Percentiles rank a stretch among this genome's conserved stretches.
These are phyloP conservation scores for Sarocladium brachiariae DNA, from an alignment of 2,329 filamentous ascomycete genomes.

Conservation along the genomic window DNA sequence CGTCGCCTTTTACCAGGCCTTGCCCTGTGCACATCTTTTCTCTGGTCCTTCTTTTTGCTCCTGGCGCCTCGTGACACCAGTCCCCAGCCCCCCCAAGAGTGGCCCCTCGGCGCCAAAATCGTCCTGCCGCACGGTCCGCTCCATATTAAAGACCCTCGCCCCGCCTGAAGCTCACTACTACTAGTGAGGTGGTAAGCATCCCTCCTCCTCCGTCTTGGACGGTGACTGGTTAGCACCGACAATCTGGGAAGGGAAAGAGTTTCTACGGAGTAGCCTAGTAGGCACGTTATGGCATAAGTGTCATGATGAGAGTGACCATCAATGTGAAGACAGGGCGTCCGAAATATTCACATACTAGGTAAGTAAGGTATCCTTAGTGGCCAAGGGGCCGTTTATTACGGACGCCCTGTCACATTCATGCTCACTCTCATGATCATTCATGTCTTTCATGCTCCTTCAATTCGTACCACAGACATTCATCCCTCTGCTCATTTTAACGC, in stretches of 20 bases:
- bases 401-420: background rate
- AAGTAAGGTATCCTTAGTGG: too few relatives aligned
- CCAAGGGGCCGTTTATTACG: too few relatives aligned
- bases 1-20: background rate
- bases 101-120: too few relatives aligned
- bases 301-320: too few relatives aligned
- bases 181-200: too few relatives aligned
- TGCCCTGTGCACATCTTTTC: background rate
- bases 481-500: background rate
- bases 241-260: too few relatives aligned
- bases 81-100: background rate
- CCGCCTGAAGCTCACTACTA: background rate
- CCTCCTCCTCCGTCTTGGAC: background rate
- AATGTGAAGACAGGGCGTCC: too few relatives aligned
- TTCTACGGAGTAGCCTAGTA: background rate
- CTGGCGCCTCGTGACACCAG: background rate
- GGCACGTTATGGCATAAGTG: too few relatives aligned
- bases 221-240: background rate
- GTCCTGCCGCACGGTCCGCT: conserved; percentile 6
- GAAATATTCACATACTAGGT: too few relatives aligned
- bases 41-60: background rate
- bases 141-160: background rate
- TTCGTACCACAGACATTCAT: background rate
- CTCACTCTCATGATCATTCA: background rate
- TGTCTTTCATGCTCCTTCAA: background rate